phyloP scores from a whole-genome alignment of 1,284 basidiomycete genomes.

The Leccinum pallidistipes region DNA sequence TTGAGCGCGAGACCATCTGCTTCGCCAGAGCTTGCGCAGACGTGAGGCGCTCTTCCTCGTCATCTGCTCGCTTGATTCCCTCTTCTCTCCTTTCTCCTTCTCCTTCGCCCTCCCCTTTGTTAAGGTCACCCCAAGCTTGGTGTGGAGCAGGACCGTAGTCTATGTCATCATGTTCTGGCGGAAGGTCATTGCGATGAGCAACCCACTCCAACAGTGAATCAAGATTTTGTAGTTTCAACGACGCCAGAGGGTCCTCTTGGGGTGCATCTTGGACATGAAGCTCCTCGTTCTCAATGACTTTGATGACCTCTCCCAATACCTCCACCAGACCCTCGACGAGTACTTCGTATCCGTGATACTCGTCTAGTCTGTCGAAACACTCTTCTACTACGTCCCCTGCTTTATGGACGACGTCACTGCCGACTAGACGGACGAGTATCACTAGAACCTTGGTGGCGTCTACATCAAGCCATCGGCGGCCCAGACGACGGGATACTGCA shows the following conservation, averaged over 20 bases:
- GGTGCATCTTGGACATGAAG: conserved; percentile 16
- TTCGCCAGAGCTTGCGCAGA: conserved; percentile 74
- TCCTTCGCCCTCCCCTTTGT: conserved; percentile 27
- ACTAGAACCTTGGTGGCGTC: conserved; percentile 80
- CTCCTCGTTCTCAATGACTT: conserved; percentile 62
- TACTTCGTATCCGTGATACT: conserved; percentile 87
- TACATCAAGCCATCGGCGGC: conserved; percentile 73
- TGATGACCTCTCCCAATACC: conserved; percentile 77
- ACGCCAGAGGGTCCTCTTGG: conserved; percentile 20
- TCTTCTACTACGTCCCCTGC: conserved; percentile 93
- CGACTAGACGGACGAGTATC: conserved; percentile 82
- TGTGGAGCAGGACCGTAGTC: conserved; percentile 66
- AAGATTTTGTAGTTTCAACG: conserved; percentile 35
- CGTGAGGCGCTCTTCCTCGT: conserved; percentile 54
- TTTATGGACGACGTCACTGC: conserved; percentile 78
- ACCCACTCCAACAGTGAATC: conserved; percentile 67
- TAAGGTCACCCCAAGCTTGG: conserved; percentile 46
- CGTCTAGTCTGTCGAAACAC: conserved; percentile 91
- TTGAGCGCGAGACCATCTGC: conserved; percentile 80
- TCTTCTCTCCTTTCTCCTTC: conserved; percentile 27
- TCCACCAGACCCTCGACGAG: conserved; percentile 87
- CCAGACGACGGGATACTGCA: conserved; percentile 78
- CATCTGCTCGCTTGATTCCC: conserved; percentile 23
- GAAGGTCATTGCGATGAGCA: conserved; percentile 43
- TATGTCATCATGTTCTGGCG: conserved; percentile 39